Base-by-base conservation (phyloP, 1,284 basidiomycete species). In the Trichosporon ovoides region DNA sequence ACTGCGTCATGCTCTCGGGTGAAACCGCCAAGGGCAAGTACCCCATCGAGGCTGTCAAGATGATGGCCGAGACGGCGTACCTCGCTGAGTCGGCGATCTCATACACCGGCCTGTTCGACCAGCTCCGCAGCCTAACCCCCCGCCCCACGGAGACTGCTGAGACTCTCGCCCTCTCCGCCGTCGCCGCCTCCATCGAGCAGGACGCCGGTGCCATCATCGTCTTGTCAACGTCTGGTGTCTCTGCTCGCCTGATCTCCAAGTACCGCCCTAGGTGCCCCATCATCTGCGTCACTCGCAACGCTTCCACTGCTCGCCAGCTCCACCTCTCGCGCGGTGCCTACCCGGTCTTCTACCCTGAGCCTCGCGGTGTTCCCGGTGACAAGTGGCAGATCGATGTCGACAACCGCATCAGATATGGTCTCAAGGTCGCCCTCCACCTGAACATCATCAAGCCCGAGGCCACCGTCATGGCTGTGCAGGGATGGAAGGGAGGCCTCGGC, bases 31-130 rank as follows among this genome's bases (percentile, higher is more conserved):
- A 97, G 83, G 93, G 93, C 66, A 80, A 84, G 63, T 98, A 98
- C 80, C 93, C 93, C 56, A 84, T 94, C 72, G 85, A 93, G 77
- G 92, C 95, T 58, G 93, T 96, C 67, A 83, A 92, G 68, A 94
- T 96, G 92, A 98, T 98, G 93, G 93, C 93, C 52, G 94, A 98
- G 82, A 96, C 92, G 7, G 96, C 93, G 72, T 84, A 90, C 73
- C 86, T 97, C 65, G 94, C 93, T 61, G 93, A 98, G 80, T 84
- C 86, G 55, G 88, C 94, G 35, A 91, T 94, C 76, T 92, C 89
- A 80, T 92, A 96, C 77, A 89, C 89, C 46, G 89, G 91, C 61
- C 80, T 96, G 59, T 95, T 90, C 73, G 90, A 95, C 72, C 91
- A 95, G 72, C 80, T 98, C 67, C 86, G 86, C 60, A 78, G 82